phyloP scores from a whole-genome alignment of 768 basidiomycete species.

The Cantharellus anzutake region DNA sequence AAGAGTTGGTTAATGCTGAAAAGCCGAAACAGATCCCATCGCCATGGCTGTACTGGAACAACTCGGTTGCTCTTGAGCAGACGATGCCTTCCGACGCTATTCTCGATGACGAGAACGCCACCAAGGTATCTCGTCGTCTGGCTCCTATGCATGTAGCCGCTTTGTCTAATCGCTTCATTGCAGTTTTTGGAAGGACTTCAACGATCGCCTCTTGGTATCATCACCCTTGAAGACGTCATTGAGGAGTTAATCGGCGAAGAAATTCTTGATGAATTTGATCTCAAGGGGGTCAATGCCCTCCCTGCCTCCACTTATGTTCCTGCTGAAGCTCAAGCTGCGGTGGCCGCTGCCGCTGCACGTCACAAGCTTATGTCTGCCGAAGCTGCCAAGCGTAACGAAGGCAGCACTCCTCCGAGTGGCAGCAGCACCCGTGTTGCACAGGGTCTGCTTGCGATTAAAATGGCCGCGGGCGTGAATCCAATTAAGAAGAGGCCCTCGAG shows the following conservation, averaged over 20 bases:
- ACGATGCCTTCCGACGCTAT: constrained; percentile 82
- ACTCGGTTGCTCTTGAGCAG: constrained; percentile 35
- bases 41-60: constrained; percentile 16
- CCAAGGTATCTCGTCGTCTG: constrained; percentile 29
- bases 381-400: background rate
- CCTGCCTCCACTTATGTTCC: constrained; percentile 26
- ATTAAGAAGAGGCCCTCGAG: too few relatives aligned
- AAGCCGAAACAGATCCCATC: background rate
- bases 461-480: background rate
- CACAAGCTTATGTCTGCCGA: background rate
- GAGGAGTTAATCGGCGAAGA: constrained; percentile 91
- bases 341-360: constrained; percentile 1
- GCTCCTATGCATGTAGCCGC: background rate
- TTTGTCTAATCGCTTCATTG: background rate
- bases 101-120: constrained; percentile 49
- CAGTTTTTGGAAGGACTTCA: constrained; percentile 71
- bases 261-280: constrained; percentile 82
- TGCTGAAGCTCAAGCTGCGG: constrained; percentile 12
- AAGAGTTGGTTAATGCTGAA: background rate
- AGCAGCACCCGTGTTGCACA: background rate
- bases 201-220: constrained; percentile 78
- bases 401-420: background rate
- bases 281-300: constrained; percentile 29
- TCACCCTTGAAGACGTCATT: constrained; percentile 82
- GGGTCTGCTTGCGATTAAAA: background rate